phyloP scores from a whole-genome alignment of 192 early-diverging fungal genomes.

The Coemansia sp. region DNA sequence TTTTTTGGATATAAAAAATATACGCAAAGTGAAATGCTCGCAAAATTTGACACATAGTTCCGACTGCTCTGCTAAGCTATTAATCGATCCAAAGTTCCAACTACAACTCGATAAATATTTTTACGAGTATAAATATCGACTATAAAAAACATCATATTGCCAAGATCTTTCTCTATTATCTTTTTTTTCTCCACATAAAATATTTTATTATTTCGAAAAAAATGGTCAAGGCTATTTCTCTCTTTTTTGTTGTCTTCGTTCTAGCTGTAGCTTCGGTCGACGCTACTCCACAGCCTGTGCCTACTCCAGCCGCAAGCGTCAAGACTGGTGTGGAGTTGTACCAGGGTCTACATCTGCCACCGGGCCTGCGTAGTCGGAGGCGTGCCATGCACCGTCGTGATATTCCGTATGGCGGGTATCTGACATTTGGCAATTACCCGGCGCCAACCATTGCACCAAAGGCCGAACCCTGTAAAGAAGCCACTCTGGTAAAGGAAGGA shows the following conservation, averaged over 20 bases:
- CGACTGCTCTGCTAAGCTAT: background rate
- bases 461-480: background rate
- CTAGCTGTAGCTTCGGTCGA: background rate
- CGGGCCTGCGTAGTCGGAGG: constrained; percentile 13
- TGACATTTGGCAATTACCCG: constrained; percentile 8
- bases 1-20: background rate
- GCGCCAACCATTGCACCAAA: constrained; percentile 3
- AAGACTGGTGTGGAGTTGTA: constrained; percentile 13
- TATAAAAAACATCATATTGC: background rate
- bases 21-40: background rate
- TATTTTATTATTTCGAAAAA: background rate
- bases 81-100: background rate
- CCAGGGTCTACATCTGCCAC: constrained; percentile 33
- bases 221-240: constrained; percentile 1
- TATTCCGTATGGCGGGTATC: constrained; percentile 27
- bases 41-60: background rate
- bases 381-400: constrained; percentile 16
- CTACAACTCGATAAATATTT: background rate
- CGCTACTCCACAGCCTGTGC: background rate
- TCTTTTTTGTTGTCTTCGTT: background rate
- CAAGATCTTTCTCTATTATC: background rate
- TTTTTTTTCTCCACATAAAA: background rate
- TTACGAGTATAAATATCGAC: background rate
- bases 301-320: background rate
- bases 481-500: background rate